Conservation (phyloP, 495 filamentous ascomycete genomes). For the Aspergillus sclerotiicarbonarius region DNA sequence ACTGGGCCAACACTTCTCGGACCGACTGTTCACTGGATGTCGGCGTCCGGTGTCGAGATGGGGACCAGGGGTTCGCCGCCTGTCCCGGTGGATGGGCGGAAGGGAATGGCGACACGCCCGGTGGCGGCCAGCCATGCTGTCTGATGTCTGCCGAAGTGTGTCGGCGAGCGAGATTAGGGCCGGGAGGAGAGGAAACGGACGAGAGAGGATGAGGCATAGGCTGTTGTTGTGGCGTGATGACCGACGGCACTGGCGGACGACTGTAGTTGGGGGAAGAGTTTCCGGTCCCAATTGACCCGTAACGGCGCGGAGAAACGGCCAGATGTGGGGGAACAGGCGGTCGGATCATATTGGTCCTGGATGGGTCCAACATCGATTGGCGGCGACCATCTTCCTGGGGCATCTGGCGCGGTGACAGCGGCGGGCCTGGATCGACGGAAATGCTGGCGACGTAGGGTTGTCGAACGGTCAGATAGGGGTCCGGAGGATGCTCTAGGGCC, state of each 20-base stretch:
- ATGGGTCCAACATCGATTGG: constrained; percentile 43
- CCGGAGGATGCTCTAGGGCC: constrained; percentile 72
- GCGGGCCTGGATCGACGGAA: constrained; percentile 65
- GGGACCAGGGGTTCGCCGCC: constrained; percentile 76
- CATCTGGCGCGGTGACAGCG: constrained; percentile 88
- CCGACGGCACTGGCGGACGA: constrained; percentile 65
- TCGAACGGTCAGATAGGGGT: constrained; percentile 69
- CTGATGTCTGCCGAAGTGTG: constrained; percentile 98
- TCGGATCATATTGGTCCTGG: constrained; percentile 44
- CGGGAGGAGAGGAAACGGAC: constrained; percentile 69
- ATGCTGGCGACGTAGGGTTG: constrained; percentile 75
- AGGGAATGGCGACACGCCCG: constrained; percentile 65
- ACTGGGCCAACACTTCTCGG: constrained; percentile 76
- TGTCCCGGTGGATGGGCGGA: constrained; percentile 25
- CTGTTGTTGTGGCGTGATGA: constrained; percentile 61
- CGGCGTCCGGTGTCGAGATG: constrained; percentile 71
- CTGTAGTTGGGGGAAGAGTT: constrained; percentile 68
- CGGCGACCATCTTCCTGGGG: constrained; percentile 83
- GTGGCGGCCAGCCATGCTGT: constrained; percentile 77
- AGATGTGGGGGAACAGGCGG: constrained; percentile 78
- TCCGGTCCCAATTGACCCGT: constrained; percentile 76
- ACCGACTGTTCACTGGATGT: constrained; percentile 73
- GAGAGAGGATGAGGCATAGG: constrained; percentile 75
- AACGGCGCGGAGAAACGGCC: constrained; percentile 74
- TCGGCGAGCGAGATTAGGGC: constrained; percentile 69